These are phyloP conservation scores for Harringtonia lauricola DNA, from an alignment of 2,329 filamentous ascomycete genomes.

Conservation along the genomic window DNA sequence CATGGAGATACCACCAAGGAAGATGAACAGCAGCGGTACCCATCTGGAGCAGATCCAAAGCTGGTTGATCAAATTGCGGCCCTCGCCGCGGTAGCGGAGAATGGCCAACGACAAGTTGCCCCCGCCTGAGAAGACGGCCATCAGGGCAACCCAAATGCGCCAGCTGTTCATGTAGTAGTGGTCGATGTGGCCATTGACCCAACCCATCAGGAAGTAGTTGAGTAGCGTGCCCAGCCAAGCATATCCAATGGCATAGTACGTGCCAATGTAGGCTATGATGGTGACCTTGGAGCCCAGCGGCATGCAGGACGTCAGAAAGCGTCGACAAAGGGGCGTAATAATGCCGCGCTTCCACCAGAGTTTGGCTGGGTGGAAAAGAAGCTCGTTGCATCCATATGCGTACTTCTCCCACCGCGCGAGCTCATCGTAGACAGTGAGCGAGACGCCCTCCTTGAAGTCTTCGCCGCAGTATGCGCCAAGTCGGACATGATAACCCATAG, in stretches of 20 bases:
- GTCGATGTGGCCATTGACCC: constrained; percentile 67
- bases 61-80: constrained; percentile 46
- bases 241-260: constrained; percentile 68
- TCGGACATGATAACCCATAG: constrained; percentile 60
- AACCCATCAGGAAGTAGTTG: constrained; percentile 69
- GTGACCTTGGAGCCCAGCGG: constrained; percentile 67
- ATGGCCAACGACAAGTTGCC: constrained; percentile 62
- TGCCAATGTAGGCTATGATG: constrained; percentile 66
- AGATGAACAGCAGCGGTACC: constrained; percentile 64
- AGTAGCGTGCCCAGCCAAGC: constrained; percentile 62
- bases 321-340: constrained; percentile 68
- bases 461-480: constrained; percentile 62
- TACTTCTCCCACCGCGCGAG: constrained; percentile 81
- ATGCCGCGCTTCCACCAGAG: constrained; percentile 64
- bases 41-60: constrained; percentile 60
- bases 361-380: constrained; percentile 67
- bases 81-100: constrained; percentile 61
- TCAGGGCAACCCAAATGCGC: constrained; percentile 71
- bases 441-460: constrained; percentile 74
- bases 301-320: constrained; percentile 63
- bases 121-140: constrained; percentile 66
- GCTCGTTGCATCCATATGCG: constrained; percentile 73
- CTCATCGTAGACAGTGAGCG: constrained; percentile 75
- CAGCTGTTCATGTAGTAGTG: constrained; percentile 72
- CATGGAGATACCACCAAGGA: constrained; percentile 73